Conservation (phyloP, 169 alveolate genomes). For the Toxoplasma gondii region DNA sequence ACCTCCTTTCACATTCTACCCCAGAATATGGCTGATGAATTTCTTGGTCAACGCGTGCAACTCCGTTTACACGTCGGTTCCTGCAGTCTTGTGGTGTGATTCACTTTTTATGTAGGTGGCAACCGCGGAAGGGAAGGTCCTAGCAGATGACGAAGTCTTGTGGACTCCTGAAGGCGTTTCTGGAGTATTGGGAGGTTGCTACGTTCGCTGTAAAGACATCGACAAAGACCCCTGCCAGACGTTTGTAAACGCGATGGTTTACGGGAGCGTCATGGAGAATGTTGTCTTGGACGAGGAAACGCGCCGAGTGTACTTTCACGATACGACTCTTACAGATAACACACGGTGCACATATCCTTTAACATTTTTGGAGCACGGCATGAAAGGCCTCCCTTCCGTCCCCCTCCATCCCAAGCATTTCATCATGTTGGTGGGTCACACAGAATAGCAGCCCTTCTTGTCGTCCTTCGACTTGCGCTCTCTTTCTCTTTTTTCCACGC, state of each 20-base stretch:
- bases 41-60: too few species aligned
- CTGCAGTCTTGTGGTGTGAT: too few species aligned
- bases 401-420: slow-evolving; percentile 94
- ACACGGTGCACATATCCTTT: slow-evolving; percentile 95
- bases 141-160: slow-evolving; percentile 98
- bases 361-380: slow-evolving; percentile 90
- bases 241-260: slow-evolving; percentile 90
- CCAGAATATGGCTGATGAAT: too few species aligned
- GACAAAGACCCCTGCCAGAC: slow-evolving; percentile 93
- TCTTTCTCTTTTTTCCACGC: too few species aligned
- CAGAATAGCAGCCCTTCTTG: background rate
- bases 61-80: too few species aligned
- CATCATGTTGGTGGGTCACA: slow-evolving; percentile 83
- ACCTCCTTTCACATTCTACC: too few species aligned
- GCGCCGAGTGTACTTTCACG: slow-evolving; percentile 90
- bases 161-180: slow-evolving; percentile 96
- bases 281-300: slow-evolving; percentile 86
- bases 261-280: slow-evolving; percentile 85
- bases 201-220: slow-evolving; percentile 68
- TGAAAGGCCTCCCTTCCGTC: slow-evolving; percentile 89
- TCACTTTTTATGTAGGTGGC: slow-evolving; percentile 80
- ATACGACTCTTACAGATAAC: slow-evolving; percentile 84
- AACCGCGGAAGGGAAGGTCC: slow-evolving; percentile 91
- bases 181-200: slow-evolving; percentile 98
- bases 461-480: too few species aligned